Base-by-base conservation (phyloP, 495 filamentous ascomycete genomes). In the Aspergillus steynii region DNA sequence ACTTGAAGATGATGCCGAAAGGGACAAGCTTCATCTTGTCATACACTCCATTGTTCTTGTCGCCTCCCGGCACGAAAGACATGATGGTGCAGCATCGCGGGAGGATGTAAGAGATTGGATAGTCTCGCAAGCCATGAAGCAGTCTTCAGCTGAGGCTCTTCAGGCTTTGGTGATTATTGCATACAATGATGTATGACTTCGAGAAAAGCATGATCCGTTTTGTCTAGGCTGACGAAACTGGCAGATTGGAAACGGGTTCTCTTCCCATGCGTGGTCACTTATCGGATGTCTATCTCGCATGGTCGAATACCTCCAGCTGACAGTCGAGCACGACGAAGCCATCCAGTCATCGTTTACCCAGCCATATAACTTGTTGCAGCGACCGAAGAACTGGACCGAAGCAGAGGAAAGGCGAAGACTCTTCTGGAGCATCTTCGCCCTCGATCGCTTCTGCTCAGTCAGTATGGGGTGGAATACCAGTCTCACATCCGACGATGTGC, bases 381-480 rank as follows among this genome's bases (percentile, higher is more conserved):
- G 76, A 0, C 65, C 81, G 1, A 64, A 66, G 45, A 69, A 69
- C 57, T 83, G 82, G 80, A 61, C 60, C 7, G 82, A 85, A 53
- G 63, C 79, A 8, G 82, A 86, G 67, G 81, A 84, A 62, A 73
- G 82, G 20, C 71, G 83, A 6, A 61, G 83, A 9, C 60, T 78
- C 4, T 85, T 85, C 58, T 86, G 82, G 83, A 77, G 71, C 8
- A 69, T 77, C 1, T 85, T 82, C 50, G 73, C 74, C 27, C 74
- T 84, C 28, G 82, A 86, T 60, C 70, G 74, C 25, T 82, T 69
- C 37, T 74, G 69, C 58, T 76, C 68, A 4, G 65, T 73, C 4
- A 69, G 62, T 28, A 71, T 64, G 45, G 69, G 65, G 50, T 63
- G 76, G 76, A 74, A 72, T 54, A 79, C 74, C 1, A 76, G 71